A percentile compares a stretch with the other conserved stretches of the same genome.
Conservation (phyloP, 202 grass and related monocot species). For the Panicum virgatum region DNA sequence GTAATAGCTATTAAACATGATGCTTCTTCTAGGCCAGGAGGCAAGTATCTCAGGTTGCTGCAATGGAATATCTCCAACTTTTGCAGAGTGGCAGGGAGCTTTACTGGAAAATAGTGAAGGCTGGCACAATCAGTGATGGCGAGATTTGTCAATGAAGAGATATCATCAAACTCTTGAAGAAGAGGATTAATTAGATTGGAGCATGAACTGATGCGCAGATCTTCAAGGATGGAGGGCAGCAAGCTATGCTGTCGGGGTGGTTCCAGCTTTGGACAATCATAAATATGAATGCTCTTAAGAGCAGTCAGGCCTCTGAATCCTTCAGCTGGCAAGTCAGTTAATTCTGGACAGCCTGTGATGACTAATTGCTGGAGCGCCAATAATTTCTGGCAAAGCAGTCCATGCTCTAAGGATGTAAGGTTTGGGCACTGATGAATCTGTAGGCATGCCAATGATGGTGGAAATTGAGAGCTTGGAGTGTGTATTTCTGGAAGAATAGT, state of each 20-base stretch:
- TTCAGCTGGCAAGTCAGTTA: conserved; percentile 47
- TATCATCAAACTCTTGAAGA: conserved; percentile 44
- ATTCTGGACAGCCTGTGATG: conserved; percentile 52
- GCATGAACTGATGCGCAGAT: conserved; percentile 60
- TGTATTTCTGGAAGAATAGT: conserved; percentile 53
- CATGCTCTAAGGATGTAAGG: conserved; percentile 55
- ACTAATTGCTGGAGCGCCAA: conserved; percentile 46
- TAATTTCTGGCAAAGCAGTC: conserved; percentile 55
- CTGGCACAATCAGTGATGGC: conserved; percentile 45
- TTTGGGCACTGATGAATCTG: conserved; percentile 63
- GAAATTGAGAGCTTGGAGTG: conserved; percentile 24
- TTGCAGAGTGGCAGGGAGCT: conserved; percentile 53
- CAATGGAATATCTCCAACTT: conserved; percentile 56
- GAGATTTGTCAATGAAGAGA: conserved; percentile 47
- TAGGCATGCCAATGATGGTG: conserved; percentile 53
- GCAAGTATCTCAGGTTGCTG: conserved; percentile 44
- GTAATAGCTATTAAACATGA: conserved; percentile 41
- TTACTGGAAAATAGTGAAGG: conserved; percentile 55
- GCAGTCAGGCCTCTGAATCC: conserved; percentile 48
- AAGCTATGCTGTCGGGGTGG: conserved; percentile 37
- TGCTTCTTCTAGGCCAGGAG: conserved; percentile 49
- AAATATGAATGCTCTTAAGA: conserved; percentile 71
- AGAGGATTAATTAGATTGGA: conserved; percentile 49
- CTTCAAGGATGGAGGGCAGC: conserved; percentile 56
- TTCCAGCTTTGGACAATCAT: conserved; percentile 55